A percentile compares a stretch with the other conserved stretches of the same genome.
These are phyloP conservation scores for Auricularia auricula-judae DNA, from an alignment of 768 basidiomycete species.

Conservation along the genomic window DNA sequence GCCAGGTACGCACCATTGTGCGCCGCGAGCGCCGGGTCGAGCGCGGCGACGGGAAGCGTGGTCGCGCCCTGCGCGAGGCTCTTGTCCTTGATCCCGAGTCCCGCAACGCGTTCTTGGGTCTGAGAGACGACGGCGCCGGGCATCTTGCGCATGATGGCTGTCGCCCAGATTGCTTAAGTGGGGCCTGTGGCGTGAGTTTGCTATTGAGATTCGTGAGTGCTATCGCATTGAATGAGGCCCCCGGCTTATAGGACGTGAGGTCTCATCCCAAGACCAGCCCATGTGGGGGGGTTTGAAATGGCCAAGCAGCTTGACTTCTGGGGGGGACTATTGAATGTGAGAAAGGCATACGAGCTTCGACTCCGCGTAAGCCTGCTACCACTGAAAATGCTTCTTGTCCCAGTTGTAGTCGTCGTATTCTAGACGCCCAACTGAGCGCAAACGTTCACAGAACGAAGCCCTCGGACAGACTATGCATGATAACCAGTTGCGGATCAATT, in stretches of 20 bases:
- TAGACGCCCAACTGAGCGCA: neutral
- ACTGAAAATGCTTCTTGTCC: neutral
- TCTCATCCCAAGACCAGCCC: no score
- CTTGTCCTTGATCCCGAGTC: neutral
- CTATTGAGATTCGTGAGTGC: neutral
- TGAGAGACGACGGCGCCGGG: neutral
- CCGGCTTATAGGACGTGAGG: no score
- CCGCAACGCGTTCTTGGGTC: neutral
- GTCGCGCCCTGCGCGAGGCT: neutral
- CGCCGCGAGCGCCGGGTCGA: neutral
- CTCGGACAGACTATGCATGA: no score
- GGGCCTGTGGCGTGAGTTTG: neutral
- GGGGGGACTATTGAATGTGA: neutral
- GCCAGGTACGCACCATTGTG: neutral
- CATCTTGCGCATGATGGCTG: neutral
- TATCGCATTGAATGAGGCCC: no score
- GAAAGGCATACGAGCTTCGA: neutral
- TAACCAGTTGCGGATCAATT: no score
- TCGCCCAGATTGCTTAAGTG: neutral
- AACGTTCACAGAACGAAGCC: neutral
- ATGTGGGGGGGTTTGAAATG: no score
- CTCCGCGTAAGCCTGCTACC: neutral
- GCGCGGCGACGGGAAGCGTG: neutral
- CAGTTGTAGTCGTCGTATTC: neutral
- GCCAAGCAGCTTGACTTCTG: no score